Conservation (phyloP, 2,329 filamentous ascomycete genomes). For the Dactylellina drechsleri region DNA sequence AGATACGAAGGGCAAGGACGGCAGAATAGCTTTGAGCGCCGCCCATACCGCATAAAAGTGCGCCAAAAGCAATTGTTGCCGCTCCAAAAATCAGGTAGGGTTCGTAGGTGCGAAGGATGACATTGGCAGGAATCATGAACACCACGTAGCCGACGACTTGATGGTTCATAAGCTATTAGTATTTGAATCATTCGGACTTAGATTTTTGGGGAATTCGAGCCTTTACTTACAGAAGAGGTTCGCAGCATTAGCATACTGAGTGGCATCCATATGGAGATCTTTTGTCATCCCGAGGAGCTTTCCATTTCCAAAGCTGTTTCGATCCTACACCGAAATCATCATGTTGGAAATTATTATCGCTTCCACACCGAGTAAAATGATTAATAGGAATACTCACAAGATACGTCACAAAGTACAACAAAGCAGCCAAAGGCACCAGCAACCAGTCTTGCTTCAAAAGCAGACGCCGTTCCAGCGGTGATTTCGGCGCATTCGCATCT, state of each 20-base stretch:
- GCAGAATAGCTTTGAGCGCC: constrained; percentile 17
- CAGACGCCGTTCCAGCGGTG: constrained; percentile 17
- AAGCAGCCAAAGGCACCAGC: constrained; percentile 28
- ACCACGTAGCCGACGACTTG: constrained; percentile 27
- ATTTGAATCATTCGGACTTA: not conserved
- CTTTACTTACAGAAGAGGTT: constrained; percentile 28
- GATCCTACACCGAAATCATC: not conserved
- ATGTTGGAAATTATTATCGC: not conserved
- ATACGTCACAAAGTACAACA: constrained; percentile 27
- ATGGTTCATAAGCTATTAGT: not conserved
- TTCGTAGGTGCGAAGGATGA: constrained; percentile 21
- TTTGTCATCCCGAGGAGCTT: constrained; percentile 26
- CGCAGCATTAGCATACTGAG: constrained; percentile 22
- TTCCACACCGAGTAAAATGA: not conserved
- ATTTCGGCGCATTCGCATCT: not conserved
- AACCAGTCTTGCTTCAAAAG: constrained; percentile 33
- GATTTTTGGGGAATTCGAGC: not conserved
- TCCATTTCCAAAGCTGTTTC: constrained; percentile 39
- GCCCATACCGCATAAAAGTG: constrained; percentile 28
- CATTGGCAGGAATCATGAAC: constrained; percentile 37
- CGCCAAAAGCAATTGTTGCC: constrained; percentile 21
- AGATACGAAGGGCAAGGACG: constrained; percentile 21
- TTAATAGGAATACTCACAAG: constrained; percentile 16
- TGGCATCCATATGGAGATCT: constrained; percentile 15
- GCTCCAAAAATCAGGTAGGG: constrained; percentile 25